Percentiles rank a stretch among this genome's conserved stretches.
Evolutionary conservation across 2,329 filamentous ascomycete genomes (phyloP).

Genomic region (Xylaria sp.): DNA sequence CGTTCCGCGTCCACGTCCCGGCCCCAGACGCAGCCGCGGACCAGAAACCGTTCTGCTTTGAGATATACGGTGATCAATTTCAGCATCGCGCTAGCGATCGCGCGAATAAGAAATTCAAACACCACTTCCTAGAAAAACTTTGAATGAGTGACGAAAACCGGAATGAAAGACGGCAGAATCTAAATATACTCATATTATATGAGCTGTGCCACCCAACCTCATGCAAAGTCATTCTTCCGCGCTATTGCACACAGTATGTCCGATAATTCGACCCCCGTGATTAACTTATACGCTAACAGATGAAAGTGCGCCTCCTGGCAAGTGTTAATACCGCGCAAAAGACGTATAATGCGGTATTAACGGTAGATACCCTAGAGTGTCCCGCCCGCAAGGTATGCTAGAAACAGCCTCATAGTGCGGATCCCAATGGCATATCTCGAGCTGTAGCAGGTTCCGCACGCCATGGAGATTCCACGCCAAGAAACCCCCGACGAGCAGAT

Average conservation of each 20-base stretch:
- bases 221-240: background rate
- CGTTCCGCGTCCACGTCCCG: conserved; percentile 82
- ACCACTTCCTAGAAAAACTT: conserved; percentile 79
- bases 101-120: conserved; percentile 91
- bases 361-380: background rate
- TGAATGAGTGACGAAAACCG: conserved; percentile 50
- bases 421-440: background rate
- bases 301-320: background rate
- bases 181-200: background rate
- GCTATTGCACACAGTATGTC: conserved; percentile 6
- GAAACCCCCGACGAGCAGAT: too few relatives aligned
- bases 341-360: background rate
- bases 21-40: conserved; percentile 29
- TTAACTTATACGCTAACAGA: background rate
- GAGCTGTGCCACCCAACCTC: background rate
- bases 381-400: background rate
- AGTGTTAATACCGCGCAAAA: background rate
- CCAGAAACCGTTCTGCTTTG: conserved; percentile 72
- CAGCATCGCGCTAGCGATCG: conserved; percentile 84
- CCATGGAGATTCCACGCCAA: background rate
- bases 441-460: background rate
- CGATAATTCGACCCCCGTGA: too few relatives aligned
- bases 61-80: conserved; percentile 89
- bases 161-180: background rate
- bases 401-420: background rate